Base-by-base conservation (phyloP, 306 rosid genomes). In the Cyclanthera cordifolia region DNA sequence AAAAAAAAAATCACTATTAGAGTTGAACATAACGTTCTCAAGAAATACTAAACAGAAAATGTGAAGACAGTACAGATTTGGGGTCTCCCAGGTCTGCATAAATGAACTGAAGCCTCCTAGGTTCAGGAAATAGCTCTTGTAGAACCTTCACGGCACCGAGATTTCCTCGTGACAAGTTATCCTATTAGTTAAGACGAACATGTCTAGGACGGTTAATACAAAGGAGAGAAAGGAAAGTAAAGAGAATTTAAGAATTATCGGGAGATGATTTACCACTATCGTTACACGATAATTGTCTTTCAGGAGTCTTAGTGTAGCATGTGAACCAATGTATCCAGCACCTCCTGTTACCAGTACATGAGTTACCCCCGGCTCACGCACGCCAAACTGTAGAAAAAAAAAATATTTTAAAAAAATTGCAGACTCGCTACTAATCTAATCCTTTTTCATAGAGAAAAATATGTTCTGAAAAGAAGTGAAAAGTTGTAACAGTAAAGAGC, bases 271-370 rank as follows among this genome's bases (percentile, higher is more conserved):
- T 87, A 90, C 98, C 89, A 89, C 91, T 53, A 93, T 87, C 75
- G 98, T 93, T 37, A 93, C 96, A 32, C 99, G 90, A 61, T 90
- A 82, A 32, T 80, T 76, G 6, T 93, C 95, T 73, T 79, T 90
- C 60, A 93, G 69, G 48, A 93, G 95, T 74, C 95, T 84, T 55
- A 88, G 76, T 53, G 89, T 66, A 64, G 97, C 99, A 85, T 93
- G 99, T 45, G 99, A 93, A 19, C 99, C 99, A 17, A 90, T 90
- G 74, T 85, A 93, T 53, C 99, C 99, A 11, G 99, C 99, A 73
- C 99, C 97, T 78, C 96, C 97, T 1, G 99, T 93, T 57, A 93
- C 95, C 59, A 90, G 74, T 10, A 90, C 97, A 77, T 90, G 99
- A 16, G 86, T 86, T 30, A 86, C 83, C 68, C 99, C 95, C 10